Evolutionary conservation across 2,329 filamentous ascomycete species (phyloP).

Genomic region (Pestalotiopsis sp.): DNA sequence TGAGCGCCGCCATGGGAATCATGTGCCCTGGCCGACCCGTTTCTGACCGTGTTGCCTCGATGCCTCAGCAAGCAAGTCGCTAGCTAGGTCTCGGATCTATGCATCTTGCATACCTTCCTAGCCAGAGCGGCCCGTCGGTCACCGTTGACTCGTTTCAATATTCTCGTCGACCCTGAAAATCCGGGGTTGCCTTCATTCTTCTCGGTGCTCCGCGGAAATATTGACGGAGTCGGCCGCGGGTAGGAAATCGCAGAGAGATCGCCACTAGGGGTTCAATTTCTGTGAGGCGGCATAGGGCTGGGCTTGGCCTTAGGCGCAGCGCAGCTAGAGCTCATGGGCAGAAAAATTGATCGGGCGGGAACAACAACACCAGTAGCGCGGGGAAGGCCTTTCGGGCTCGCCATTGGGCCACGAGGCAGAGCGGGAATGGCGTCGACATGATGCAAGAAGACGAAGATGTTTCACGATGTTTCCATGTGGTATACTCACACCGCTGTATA

Average conservation of each 20-base stretch:
- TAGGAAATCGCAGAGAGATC: neutral
- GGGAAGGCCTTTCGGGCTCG: neutral
- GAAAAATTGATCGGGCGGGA: neutral
- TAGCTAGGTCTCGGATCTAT: neutral
- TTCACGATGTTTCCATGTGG: neutral
- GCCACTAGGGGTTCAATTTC: neutral
- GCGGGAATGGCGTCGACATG: neutral
- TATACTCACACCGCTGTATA: neutral
- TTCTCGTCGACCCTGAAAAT: neutral
- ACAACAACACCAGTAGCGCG: neutral
- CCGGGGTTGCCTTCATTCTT: neutral
- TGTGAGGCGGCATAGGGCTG: neutral
- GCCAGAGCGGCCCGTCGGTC: neutral
- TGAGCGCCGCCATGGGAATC: neutral
- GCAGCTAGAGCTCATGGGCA: too few species aligned
- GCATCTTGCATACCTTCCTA: neutral
- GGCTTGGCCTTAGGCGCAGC: neutral
- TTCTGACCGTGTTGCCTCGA: neutral
- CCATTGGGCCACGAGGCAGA: neutral
- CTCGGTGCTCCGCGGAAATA: conserved; percentile 6
- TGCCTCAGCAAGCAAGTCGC: neutral
- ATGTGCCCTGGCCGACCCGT: neutral
- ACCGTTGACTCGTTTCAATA: neutral
- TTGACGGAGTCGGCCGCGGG: conserved; percentile 1
- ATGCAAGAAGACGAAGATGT: neutral